Evolutionary conservation across 1,284 basidiomycete genomes (phyloP).

Genomic region (Polyporus tsugae): DNA sequence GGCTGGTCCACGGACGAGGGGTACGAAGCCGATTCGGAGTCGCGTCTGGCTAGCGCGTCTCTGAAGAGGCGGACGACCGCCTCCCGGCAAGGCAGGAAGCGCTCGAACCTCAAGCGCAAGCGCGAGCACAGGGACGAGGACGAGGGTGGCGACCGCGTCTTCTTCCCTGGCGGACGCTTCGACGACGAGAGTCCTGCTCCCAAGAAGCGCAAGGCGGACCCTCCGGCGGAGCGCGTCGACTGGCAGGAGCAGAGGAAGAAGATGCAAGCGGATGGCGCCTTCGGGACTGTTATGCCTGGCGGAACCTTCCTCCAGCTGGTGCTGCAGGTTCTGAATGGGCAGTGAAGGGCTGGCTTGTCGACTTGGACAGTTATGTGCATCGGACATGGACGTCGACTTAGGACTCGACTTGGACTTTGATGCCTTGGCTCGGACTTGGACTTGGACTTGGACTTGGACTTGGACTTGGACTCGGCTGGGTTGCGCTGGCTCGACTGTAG

Average conservation of each 20-base stretch:
- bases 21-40: constrained; percentile 8
- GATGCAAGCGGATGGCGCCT: not conserved
- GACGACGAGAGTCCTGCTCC: constrained; percentile 3
- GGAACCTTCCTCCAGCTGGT: not conserved
- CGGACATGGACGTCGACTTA: not conserved
- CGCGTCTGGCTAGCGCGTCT: not conserved
- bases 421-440: not conserved
- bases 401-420: not conserved
- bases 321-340: not conserved
- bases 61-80: not conserved
- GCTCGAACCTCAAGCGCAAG: constrained; percentile 5
- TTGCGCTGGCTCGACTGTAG: not conserved
- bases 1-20: not conserved
- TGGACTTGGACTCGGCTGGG: not conserved
- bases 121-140: not conserved
- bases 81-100: not conserved
- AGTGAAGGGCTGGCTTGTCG: not conserved
- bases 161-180: not conserved
- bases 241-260: not conserved
- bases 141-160: not conserved
- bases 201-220: not conserved
- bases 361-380: too few species aligned
- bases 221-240: not conserved
- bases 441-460: constrained; percentile 1
- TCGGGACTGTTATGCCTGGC: not conserved